Conservation (phyloP, 306 rosid genomes). For the Luffa acutangula region DNA sequence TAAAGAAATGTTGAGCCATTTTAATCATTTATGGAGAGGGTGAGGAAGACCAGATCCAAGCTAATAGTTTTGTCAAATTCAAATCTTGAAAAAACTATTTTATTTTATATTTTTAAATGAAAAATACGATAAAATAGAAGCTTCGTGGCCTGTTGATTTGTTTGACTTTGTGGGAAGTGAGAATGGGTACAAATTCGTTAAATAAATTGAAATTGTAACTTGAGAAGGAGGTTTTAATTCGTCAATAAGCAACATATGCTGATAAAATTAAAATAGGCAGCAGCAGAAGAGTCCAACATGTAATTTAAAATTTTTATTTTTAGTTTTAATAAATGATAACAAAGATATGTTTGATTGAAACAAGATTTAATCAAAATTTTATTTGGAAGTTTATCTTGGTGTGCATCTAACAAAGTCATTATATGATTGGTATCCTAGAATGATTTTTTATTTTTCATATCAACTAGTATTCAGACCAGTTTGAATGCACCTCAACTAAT, state of each 20-base stretch:
- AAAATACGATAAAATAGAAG: neutral
- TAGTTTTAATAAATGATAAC: neutral
- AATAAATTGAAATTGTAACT: neutral
- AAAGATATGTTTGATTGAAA: neutral
- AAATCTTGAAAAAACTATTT: constrained; percentile 20
- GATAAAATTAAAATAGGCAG: neutral
- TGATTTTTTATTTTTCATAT: neutral
- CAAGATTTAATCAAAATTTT: neutral
- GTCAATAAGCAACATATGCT: neutral
- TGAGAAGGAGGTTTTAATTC: neutral
- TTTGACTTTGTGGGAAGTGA: neutral
- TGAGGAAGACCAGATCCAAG: constrained; percentile 30
- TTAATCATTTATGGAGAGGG: neutral
- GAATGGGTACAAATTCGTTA: neutral
- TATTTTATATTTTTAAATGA: neutral
- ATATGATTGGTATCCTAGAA: neutral
- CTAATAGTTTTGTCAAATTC: constrained; percentile 26
- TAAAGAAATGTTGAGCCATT: neutral
- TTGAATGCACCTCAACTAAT: too few species aligned
- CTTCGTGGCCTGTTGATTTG: neutral
- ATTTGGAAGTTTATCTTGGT: neutral
- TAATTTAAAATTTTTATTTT: neutral
- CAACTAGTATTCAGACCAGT: too few species aligned
- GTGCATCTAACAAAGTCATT: neutral
- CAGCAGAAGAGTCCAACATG: neutral